A percentile compares a stretch with the other conserved stretches of the same genome.
Conservation (phyloP, 805 yeast genomes). For the Barnettozyma pratensis region DNA sequence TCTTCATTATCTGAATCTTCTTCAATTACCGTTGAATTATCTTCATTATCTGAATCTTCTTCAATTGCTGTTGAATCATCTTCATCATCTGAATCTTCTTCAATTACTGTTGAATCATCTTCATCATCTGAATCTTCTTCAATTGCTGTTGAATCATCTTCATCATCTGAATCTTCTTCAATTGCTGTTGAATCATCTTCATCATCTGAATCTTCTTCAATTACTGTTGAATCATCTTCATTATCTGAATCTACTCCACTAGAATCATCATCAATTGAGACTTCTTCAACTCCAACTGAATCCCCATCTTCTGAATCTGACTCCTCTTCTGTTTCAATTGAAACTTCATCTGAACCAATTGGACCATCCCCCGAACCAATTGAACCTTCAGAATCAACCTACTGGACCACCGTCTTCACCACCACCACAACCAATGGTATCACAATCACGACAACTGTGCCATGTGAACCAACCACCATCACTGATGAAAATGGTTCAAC, state of each 20-base stretch:
- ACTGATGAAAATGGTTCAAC: background rate
- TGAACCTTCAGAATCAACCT: background rate
- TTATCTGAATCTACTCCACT: background rate
- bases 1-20: slow-evolving; percentile 1
- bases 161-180: background rate
- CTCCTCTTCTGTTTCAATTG: background rate
- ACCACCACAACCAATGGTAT: background rate
- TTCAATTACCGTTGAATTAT: background rate
- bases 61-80: too few relatives aligned
- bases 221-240: background rate
- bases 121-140: background rate
- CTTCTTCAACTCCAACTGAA: background rate
- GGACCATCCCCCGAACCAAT: background rate
- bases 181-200: too few relatives aligned
- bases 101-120: too few relatives aligned
- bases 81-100: background rate
- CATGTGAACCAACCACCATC: background rate
- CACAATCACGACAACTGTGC: background rate
- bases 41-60: background rate
- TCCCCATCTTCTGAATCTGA: too few relatives aligned
- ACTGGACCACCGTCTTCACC: background rate
- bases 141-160: too few relatives aligned
- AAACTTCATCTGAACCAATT: background rate
- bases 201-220: background rate
- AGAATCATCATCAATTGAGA: background rate